phyloP scores from a whole-genome alignment of 495 filamentous ascomycete species.

The Aspergillus nanangensis region DNA sequence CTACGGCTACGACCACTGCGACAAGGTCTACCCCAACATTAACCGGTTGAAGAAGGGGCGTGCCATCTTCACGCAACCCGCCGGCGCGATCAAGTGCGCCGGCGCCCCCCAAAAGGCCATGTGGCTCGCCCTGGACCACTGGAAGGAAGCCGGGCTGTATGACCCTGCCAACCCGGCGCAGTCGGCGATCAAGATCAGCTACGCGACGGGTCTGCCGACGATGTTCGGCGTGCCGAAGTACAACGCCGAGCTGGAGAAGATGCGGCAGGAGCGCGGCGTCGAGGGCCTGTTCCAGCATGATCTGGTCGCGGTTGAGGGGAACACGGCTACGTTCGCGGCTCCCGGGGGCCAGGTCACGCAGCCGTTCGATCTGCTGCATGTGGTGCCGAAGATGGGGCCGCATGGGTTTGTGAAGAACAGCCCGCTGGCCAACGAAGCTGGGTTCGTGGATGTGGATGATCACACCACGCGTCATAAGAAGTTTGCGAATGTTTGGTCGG shows the following conservation, averaged over 20 bases:
- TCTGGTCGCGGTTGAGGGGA: conserved; percentile 56
- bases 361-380: conserved; percentile 58
- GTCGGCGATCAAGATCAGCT: conserved; percentile 56
- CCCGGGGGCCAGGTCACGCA: conserved; percentile 44
- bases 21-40: conserved; percentile 54
- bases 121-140: conserved; percentile 67
- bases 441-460: conserved; percentile 62
- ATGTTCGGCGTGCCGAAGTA: conserved; percentile 74
- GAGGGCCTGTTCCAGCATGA: conserved; percentile 65
- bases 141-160: conserved; percentile 58
- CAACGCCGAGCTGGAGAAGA: conserved; percentile 52
- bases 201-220: conserved; percentile 54
- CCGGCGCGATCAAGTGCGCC: conserved; percentile 63
- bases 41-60: conserved; percentile 49
- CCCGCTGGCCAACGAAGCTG: conserved; percentile 52
- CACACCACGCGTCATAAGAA: conserved; percentile 57
- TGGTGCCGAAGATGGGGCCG: conserved; percentile 58
- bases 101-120: conserved; percentile 68
- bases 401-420: conserved; percentile 56
- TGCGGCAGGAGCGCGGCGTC: conserved; percentile 59
- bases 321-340: conserved; percentile 48
- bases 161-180: conserved; percentile 30
- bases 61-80: conserved; percentile 68
- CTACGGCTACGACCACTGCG: conserved; percentile 57
- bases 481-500: conserved; percentile 64